These are phyloP conservation scores for Exophiala sp. DNA, from an alignment of 2,329 filamentous ascomycete species.

Conservation along the genomic window DNA sequence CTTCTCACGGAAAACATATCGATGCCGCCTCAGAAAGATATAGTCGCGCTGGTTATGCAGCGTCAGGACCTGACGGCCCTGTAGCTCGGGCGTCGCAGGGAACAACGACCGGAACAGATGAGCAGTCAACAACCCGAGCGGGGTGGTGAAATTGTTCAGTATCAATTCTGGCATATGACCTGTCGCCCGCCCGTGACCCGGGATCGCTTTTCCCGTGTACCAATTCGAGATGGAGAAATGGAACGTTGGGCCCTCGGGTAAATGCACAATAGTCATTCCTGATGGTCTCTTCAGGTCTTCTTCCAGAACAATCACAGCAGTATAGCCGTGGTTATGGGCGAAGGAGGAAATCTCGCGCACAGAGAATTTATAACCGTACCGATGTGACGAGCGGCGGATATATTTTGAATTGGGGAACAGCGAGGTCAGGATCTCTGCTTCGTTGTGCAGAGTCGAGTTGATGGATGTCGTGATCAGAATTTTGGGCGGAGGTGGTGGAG, in stretches of 20 bases:
- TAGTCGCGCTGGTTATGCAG: constrained; percentile 94
- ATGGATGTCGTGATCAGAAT: constrained; percentile 87
- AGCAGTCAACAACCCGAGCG: constrained; percentile 79
- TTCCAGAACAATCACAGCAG: constrained; percentile 74
- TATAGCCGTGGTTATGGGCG: constrained; percentile 74
- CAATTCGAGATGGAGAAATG: constrained; percentile 89
- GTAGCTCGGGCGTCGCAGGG: constrained; percentile 73
- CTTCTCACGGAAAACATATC: constrained; percentile 91
- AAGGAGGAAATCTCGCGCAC: constrained; percentile 85
- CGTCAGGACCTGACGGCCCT: constrained; percentile 83
- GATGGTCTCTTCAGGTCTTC: constrained; percentile 83
- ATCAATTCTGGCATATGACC: constrained; percentile 85
- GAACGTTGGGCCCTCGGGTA: constrained; percentile 82
- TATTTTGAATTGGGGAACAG: constrained; percentile 78
- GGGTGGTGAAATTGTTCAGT: constrained; percentile 91
- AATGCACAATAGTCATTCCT: constrained; percentile 74
- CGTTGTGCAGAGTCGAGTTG: constrained; percentile 78
- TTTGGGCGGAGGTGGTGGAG: constrained; percentile 61
- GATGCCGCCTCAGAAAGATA: constrained; percentile 83
- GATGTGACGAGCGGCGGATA: constrained; percentile 76
- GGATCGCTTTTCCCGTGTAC: constrained; percentile 79
- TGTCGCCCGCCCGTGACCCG: constrained; percentile 84
- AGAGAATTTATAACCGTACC: constrained; percentile 83
- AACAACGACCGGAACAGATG: constrained; percentile 75
- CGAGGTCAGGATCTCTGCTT: constrained; percentile 69